A percentile compares a stretch with the other conserved stretches of the same genome.
phyloP scores from a whole-genome alignment of 257 asterid genomes.

The Lavandula angustifolia region DNA sequence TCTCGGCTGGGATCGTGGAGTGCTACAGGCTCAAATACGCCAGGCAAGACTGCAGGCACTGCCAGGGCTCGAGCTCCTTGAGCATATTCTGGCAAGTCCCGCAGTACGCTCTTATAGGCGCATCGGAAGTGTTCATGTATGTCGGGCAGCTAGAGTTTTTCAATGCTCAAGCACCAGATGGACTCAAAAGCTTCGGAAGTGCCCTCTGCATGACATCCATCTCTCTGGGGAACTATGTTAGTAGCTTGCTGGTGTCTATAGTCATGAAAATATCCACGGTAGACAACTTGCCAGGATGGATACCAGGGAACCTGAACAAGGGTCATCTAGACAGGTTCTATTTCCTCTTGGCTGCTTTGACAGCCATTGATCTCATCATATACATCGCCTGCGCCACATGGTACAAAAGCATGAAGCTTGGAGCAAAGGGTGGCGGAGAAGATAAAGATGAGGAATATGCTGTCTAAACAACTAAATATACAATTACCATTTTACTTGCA shows the following conservation, averaged over 20 bases:
- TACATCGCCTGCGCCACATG: slow-evolving; percentile 66
- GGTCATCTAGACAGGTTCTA: slow-evolving; percentile 85
- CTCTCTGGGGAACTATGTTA: slow-evolving; percentile 84
- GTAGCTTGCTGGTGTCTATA: slow-evolving; percentile 74
- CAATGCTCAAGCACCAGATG: slow-evolving; percentile 85
- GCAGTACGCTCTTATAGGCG: slow-evolving; percentile 81
- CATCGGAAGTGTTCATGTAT: slow-evolving; percentile 93
- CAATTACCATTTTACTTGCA: not conserved
- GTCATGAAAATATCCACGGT: slow-evolving; percentile 74
- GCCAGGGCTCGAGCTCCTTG: slow-evolving; percentile 78
- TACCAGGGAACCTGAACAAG: slow-evolving; percentile 74
- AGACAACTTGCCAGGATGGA: slow-evolving; percentile 90
- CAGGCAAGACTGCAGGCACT: slow-evolving; percentile 54
- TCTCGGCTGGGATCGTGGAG: slow-evolving; percentile 81
- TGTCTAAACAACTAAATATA: slow-evolving; percentile 32
- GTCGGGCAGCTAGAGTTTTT: slow-evolving; percentile 77
- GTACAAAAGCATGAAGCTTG: slow-evolving; percentile 62
- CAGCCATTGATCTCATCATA: slow-evolving; percentile 61
- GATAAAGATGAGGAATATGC: slow-evolving; percentile 32
- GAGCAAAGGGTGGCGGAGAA: slow-evolving; percentile 39
- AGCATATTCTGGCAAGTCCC: slow-evolving; percentile 97
- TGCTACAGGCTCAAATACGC: slow-evolving; percentile 70
- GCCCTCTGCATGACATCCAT: slow-evolving; percentile 96
- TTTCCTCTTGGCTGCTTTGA: slow-evolving; percentile 76
- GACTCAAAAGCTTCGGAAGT: slow-evolving; percentile 92